A percentile compares a stretch with the other conserved stretches of the same genome.
Conservation (phyloP, 805 yeast species). For the Sugiyamaella qingdaonensis region DNA sequence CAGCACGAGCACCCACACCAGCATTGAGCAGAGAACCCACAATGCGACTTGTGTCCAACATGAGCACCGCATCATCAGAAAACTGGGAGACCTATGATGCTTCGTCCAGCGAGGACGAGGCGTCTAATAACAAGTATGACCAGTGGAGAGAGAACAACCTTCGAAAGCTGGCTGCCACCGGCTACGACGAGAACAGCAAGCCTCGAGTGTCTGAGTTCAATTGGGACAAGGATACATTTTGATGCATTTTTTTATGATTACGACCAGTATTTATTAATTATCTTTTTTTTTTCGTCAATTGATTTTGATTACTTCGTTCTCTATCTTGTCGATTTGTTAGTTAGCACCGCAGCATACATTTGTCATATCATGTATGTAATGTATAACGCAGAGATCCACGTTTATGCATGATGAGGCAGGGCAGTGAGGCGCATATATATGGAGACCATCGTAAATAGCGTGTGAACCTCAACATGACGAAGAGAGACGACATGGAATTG, state of each 20-base stretch:
- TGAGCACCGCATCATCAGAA: slow-evolving; percentile 14
- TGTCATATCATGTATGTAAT: not conserved
- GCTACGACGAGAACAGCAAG: not conserved
- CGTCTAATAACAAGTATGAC: slow-evolving; percentile 9
- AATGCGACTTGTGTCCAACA: slow-evolving; percentile 3
- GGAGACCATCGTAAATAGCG: not conserved
- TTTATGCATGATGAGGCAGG: no score
- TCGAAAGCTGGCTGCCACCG: slow-evolving; percentile 10
- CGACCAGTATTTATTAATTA: not conserved
- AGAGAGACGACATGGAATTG: not conserved
- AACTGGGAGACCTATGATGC: slow-evolving; percentile 22
- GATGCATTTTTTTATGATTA: not conserved
- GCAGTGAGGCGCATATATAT: not conserved
- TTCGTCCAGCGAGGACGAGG: slow-evolving; percentile 21
- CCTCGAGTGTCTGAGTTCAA: slow-evolving; percentile 23
- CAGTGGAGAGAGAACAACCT: slow-evolving; percentile 19
- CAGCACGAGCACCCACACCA: not conserved
- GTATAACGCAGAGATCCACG: not conserved
- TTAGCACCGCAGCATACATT: not conserved
- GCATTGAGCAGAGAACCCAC: not conserved
- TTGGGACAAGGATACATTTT: slow-evolving; percentile 29
- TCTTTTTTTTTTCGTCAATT: not conserved
- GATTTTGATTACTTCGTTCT: not conserved
- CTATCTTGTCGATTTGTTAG: not conserved
- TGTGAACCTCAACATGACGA: not conserved